Percentiles rank a stretch among this genome's conserved stretches.
Evolutionary conservation across 2,329 filamentous ascomycete genomes (phyloP).

Genomic region (Aspergillus melleus): DNA sequence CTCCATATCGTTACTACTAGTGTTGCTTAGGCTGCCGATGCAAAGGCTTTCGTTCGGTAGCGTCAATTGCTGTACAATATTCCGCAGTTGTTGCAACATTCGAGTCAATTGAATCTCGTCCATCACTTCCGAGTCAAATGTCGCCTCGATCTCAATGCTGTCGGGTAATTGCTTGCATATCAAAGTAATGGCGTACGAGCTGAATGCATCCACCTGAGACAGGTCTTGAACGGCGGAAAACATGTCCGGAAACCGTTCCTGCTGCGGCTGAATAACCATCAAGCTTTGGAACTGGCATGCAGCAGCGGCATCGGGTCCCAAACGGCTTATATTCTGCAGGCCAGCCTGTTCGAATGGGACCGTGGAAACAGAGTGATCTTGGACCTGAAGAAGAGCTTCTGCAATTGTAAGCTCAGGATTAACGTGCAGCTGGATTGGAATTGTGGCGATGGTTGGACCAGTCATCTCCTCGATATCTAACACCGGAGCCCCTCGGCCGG

Average conservation of each 20-base stretch:
- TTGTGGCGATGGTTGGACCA: constrained; percentile 1
- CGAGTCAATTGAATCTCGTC: neutral
- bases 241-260: neutral
- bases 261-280: constrained; percentile 31
- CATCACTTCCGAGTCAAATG: neutral
- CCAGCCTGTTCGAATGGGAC: constrained; percentile 52
- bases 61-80: neutral
- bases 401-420: neutral
- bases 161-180: neutral
- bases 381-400: neutral
- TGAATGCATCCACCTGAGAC: neutral
- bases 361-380: neutral
- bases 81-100: neutral
- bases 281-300: constrained; percentile 43
- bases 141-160: neutral
- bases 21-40: neutral
- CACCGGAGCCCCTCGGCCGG: neutral
- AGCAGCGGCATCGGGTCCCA: constrained; percentile 44
- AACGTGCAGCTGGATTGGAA: neutral
- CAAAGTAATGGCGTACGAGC: neutral
- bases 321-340: constrained; percentile 46
- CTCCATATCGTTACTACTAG: neutral
- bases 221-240: neutral
- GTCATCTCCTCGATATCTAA: neutral
- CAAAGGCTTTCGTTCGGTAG: neutral